Evolutionary conservation across 768 basidiomycete genomes (phyloP).

Genomic region (Amanita pallidorosea): DNA sequence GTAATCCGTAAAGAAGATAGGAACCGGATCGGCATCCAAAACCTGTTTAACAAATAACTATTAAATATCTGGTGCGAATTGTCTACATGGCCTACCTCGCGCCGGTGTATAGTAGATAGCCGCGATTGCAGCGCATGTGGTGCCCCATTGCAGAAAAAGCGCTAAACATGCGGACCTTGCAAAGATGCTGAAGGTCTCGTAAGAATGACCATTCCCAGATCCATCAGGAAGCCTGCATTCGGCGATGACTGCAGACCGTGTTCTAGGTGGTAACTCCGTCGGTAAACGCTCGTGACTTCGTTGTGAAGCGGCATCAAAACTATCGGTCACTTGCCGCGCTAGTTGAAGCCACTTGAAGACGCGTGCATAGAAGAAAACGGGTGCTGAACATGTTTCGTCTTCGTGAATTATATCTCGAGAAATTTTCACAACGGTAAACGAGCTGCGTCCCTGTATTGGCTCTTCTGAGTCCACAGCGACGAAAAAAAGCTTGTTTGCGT

Average conservation of each 20-base stretch:
- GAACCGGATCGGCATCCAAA: background rate
- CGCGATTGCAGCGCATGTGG: conserved; percentile 13
- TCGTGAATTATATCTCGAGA: background rate
- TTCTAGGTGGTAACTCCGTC: background rate
- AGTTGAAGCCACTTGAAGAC: conserved; percentile 12
- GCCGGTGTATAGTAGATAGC: conserved; percentile 14
- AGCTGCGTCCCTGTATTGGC: conserved; percentile 9
- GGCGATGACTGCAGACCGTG: background rate
- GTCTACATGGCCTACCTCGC: conserved; percentile 8
- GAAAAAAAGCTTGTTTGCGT: too few species aligned
- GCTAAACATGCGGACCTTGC: conserved; percentile 8
- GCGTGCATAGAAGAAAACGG: conserved; percentile 15
- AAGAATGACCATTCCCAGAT: background rate
- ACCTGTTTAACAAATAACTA: background rate
- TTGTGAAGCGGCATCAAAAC: conserved; percentile 8
- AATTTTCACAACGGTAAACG: too few species aligned
- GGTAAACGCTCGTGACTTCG: background rate
- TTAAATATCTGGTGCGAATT: background rate
- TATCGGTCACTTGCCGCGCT: conserved; percentile 7
- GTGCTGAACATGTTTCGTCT: conserved; percentile 12
- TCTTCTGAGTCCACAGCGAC: too few species aligned
- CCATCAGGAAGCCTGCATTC: background rate
- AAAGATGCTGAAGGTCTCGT: conserved; percentile 8
- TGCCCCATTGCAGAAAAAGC: conserved; percentile 16
- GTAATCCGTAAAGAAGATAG: conserved; percentile 12